Evolutionary conservation across 1,284 basidiomycete species (phyloP), one percentile per base, ranked within the genome.

Genomic region (Apiotrichum sp.): DNA sequence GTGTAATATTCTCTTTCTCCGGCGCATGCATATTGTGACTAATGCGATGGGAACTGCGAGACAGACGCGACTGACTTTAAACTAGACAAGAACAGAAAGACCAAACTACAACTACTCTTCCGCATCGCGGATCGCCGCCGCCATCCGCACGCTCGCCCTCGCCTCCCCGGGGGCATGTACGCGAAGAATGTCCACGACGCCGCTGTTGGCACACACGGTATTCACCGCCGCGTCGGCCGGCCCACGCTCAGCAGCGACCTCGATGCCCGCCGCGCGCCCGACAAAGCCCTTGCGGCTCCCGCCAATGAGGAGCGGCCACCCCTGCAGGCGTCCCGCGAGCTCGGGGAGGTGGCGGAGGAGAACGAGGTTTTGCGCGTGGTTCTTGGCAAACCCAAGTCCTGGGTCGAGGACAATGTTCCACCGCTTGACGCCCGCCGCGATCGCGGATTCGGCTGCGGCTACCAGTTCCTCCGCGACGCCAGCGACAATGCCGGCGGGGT

Each of bases 361-460:
- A 56, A 80, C 79, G 31, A 95, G 64, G 73, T 96, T 95, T 3
- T 83, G 89, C 22, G 85, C 79, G 1, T 86, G 73, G 0, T 84
- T 83, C 76, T 98, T 98, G 70, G 93, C 95, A 71, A 98, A 99
- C 6, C 96, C 95, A 50, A 98, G 79, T 0, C 96, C 95, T 0
- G 95, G 92, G 75, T 98, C 96, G 11, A 89, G 80, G 51, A 98
- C 82, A 55, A 98, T 84, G 63, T 91, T 83, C 95, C 95, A 99
- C 35, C 90, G 76, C 53, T 88, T 81, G 4, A 98, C 78, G 7
- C 93, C 91, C 0, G 86, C 86, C 13, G 80, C 79, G n/a, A 95
- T 80, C 11, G 92, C 86, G 1, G 70, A 67, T 4, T 84, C 78
- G 0, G 96, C 83, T 62, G 85, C 86, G 36, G 74, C 75, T 0